Evolutionary conservation across 257 asterid species (phyloP), one percentile per base, ranked within the genome.

Genomic region (Solanum chiquidenum): DNA sequence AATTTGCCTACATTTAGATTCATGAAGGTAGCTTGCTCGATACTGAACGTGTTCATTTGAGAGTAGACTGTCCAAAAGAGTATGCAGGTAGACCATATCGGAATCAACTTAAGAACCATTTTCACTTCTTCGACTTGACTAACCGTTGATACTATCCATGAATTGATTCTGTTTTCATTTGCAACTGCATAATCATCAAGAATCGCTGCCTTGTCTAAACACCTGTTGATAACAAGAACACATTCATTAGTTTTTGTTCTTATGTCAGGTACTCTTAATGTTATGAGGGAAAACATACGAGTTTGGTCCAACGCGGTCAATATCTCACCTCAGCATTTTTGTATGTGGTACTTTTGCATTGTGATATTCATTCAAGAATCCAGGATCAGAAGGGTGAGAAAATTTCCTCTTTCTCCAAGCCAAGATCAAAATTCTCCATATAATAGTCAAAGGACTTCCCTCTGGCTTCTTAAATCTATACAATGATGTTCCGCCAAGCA

Each of bases 11-110:
- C 18, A 0, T 86, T 68, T 44, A 97, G 87, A 84, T 96, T 83
- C 98, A 95, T 96, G 91, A 93, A 90, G 6, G 98, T 94, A 29
- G 98, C 99, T 92, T 96, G 99, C 89, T 95, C 99, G n/a, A 96
- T 93, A 49, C 95, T 90, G 94, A 96, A 96, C 21, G 98, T 96
- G 87, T 91, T 95, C 99, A 96, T 95, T 46, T 96, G 99, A 49
- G 99, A 95, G 91, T 95, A 96, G 2, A 95, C 94, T 21, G 98
- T 95, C 98, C 98, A 95, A 90, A 96, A 95, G 33, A 93, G 97
- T n/a, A 96, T 96, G 90, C 95, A 92, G 0, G 99, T 95, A 5
- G 95, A 94, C 99, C 99, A 96, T 86, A 96, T 93, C 10, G 99
- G 99, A 58, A 96, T 91, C 42, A 96, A 96, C 92, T 90, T 94